phyloP scores from a whole-genome alignment of 441 rosid genomes.

The Aquilaria agallochum region DNA sequence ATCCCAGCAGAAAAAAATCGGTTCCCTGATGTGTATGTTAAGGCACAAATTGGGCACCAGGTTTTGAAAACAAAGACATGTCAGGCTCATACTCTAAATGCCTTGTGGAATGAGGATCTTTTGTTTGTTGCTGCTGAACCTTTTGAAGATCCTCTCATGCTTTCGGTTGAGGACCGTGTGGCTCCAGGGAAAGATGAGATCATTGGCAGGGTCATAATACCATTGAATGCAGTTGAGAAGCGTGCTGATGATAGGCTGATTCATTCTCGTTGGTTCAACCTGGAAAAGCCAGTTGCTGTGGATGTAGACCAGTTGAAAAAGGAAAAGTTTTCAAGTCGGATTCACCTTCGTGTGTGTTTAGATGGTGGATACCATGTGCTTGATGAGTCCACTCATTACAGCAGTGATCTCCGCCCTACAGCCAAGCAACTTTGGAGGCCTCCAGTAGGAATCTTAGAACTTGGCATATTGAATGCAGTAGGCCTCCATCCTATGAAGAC shows the following conservation, averaged over 20 bases:
- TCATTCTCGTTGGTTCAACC: constrained; percentile 85
- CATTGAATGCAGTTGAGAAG: constrained; percentile 72
- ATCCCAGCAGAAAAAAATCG: constrained; percentile 68
- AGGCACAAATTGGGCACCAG: constrained; percentile 83
- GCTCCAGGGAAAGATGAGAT: constrained; percentile 88
- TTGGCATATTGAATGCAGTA: constrained; percentile 74
- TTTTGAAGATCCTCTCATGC: constrained; percentile 77
- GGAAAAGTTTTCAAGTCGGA: constrained; percentile 82
- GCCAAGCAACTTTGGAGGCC: constrained; percentile 94
- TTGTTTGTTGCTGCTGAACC: constrained; percentile 46
- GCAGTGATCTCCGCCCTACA: constrained; percentile 94
- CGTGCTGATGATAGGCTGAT: constrained; percentile 83
- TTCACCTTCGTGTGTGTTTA: constrained; percentile 85
- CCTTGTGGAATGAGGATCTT: constrained; percentile 96
- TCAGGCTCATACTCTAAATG: constrained; percentile 72
- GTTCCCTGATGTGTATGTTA: constrained; percentile 84
- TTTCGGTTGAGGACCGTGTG: constrained; percentile 79
- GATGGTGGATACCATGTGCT: constrained; percentile 97
- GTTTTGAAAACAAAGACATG: constrained; percentile 77
- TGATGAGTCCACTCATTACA: constrained; percentile 91
- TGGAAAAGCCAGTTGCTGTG: constrained; percentile 75
- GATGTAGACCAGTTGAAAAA: constrained; percentile 85
- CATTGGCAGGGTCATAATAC: constrained; percentile 70
- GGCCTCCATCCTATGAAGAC: constrained; percentile 96
- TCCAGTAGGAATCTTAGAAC: constrained; percentile 79